phyloP scores from a whole-genome alignment of 2,329 filamentous ascomycete genomes.

The Neobulgaria alba region DNA sequence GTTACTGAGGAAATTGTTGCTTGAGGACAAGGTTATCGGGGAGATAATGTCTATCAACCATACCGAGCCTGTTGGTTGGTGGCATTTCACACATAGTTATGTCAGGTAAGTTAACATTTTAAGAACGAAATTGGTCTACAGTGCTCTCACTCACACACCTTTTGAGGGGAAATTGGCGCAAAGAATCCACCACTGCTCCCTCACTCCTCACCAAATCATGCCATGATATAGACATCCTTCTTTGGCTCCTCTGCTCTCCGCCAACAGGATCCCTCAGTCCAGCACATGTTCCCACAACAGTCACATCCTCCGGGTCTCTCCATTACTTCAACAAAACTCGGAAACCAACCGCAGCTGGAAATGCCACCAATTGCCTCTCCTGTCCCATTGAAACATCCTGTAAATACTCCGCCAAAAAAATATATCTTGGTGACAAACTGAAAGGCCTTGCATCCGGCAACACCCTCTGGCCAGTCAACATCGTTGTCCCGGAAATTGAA shows the following conservation, averaged over 20 bases:
- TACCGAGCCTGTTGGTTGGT: slow-evolving; percentile 91
- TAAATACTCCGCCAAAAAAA: slow-evolving; percentile 73
- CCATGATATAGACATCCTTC: slow-evolving; percentile 86
- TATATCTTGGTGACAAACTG: slow-evolving; percentile 47
- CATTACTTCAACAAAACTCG: slow-evolving; percentile 68
- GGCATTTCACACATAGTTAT: slow-evolving; percentile 88
- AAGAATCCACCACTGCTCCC: slow-evolving; percentile 65
- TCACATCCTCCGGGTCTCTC: slow-evolving; percentile 69
- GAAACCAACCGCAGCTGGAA: slow-evolving; percentile 67
- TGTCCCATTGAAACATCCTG: slow-evolving; percentile 70
- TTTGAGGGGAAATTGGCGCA: slow-evolving; percentile 78
- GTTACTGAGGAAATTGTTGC: slow-evolving; percentile 67
- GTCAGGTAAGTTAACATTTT: slow-evolving; percentile 51
- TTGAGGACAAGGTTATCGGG: slow-evolving; percentile 68
- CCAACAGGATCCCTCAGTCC: slow-evolving; percentile 29
- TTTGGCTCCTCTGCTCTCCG: slow-evolving; percentile 79
- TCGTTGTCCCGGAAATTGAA: slow-evolving; percentile 90
- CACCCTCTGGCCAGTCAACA: slow-evolving; percentile 72
- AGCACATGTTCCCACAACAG: slow-evolving; percentile 64
- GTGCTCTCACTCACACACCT: slow-evolving; percentile 5
- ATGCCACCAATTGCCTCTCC: slow-evolving; percentile 77
- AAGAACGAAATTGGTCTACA: background rate
- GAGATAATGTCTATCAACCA: slow-evolving; percentile 82
- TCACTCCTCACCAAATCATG: slow-evolving; percentile 91
- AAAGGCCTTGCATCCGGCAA: slow-evolving; percentile 55